Percentiles rank a stretch among this genome's conserved stretches.
These are phyloP conservation scores for Monosporascus sp. DNA, from an alignment of 2,329 filamentous ascomycete species.

Conservation along the genomic window DNA sequence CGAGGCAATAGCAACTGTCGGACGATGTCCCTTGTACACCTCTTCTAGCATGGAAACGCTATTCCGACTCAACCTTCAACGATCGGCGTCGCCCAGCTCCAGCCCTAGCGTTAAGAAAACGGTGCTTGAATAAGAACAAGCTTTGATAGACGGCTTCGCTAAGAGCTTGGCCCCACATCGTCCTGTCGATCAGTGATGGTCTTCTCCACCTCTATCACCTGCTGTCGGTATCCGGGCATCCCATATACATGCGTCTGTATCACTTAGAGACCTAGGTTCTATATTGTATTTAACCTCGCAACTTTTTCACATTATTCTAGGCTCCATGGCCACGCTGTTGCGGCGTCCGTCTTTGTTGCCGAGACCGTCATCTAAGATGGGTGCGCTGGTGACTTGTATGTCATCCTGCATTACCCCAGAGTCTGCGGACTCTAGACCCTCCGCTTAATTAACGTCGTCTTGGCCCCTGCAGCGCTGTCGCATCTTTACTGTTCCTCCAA, in stretches of 20 bases:
- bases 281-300: background rate
- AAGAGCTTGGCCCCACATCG: background rate
- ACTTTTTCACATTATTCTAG: no score
- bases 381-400: no score
- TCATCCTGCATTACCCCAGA: no score
- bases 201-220: background rate
- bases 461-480: background rate
- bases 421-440: background rate
- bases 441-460: background rate
- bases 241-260: no score
- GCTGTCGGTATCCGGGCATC: no score
- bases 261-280: no score
- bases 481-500: background rate
- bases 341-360: background rate
- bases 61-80: background rate
- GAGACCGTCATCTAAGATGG: no score
- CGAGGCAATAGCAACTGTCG: no score
- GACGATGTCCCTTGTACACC: no score
- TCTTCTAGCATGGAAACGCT: no score
- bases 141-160: background rate
- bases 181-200: background rate
- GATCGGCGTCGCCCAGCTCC: background rate
- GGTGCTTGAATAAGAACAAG: background rate
- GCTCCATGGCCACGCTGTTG: background rate
- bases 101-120: background rate